phyloP scores from a whole-genome alignment of 202 grass and related monocot species.

The Cymbopogon flexuosus region DNA sequence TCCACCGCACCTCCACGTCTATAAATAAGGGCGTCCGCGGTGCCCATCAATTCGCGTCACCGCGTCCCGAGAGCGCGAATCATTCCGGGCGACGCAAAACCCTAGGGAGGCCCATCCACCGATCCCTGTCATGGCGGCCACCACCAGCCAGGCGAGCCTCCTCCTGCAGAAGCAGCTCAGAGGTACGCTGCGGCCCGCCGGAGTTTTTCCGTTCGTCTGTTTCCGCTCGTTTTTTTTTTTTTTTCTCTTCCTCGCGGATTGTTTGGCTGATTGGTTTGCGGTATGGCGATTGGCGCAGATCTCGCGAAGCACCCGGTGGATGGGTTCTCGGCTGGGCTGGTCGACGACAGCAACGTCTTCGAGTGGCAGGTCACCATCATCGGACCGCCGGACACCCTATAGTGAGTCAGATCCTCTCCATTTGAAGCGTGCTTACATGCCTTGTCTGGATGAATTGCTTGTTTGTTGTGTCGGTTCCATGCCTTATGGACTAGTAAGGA shows the following conservation, averaged over 20 bases:
- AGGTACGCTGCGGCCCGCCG: constrained; percentile 42
- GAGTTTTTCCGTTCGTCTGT: background rate
- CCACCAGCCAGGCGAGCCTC: constrained; percentile 72
- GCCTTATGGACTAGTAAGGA: background rate
- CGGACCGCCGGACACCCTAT: constrained; percentile 88
- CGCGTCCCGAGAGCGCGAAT: constrained; percentile 13
- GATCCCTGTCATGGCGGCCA: constrained; percentile 53
- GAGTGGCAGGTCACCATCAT: constrained; percentile 99
- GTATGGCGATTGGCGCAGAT: constrained; percentile 55
- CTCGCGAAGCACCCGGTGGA: constrained; percentile 89
- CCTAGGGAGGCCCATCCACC: constrained; percentile 28
- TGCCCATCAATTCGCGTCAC: constrained; percentile 31
- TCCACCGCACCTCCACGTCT: background rate
- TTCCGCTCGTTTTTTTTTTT: background rate
- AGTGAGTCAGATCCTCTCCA: constrained; percentile 59
- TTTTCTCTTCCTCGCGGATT: background rate
- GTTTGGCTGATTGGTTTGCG: constrained; percentile 21
- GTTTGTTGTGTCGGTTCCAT: background rate
- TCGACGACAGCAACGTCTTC: constrained; percentile 89
- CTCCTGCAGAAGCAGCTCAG: constrained; percentile 80
- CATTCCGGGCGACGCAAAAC: constrained; percentile 29
- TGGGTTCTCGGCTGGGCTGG: constrained; percentile 91
- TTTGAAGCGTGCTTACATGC: background rate
- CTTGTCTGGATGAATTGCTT: background rate
- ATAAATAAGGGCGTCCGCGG: constrained; percentile 39